These are phyloP conservation scores for Rhizopogon rudus DNA, from an alignment of 768 basidiomycete genomes.

Conservation along the genomic window DNA sequence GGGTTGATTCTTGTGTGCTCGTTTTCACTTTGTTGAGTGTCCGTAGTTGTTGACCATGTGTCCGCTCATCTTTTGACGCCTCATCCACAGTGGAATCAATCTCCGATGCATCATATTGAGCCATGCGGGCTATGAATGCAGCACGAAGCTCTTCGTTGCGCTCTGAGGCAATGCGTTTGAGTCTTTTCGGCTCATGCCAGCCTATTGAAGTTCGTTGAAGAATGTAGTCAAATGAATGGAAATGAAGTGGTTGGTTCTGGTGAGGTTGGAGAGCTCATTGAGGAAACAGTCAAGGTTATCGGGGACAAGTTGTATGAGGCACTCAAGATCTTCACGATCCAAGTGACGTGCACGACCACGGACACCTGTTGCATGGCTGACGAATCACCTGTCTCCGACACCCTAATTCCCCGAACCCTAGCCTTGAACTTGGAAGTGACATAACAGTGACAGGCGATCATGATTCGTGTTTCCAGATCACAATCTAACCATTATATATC, in stretches of 20 bases:
- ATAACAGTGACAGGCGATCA: too few relatives aligned
- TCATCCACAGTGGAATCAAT: conserved; percentile 22
- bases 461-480: too few relatives aligned
- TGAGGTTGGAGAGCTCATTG: background rate
- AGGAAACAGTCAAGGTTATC: too few relatives aligned
- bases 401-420: too few relatives aligned
- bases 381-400: too few relatives aligned
- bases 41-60: conserved; percentile 19
- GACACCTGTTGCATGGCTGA: too few relatives aligned
- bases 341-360: too few relatives aligned
- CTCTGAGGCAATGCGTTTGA: conserved; percentile 22
- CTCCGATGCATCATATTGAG: conserved; percentile 13
- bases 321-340: too few relatives aligned
- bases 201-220: conserved; percentile 13
- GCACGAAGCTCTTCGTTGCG: conserved; percentile 10
- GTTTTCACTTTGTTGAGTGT: conserved; percentile 7
- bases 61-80: conserved; percentile 23
- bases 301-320: too few relatives aligned
- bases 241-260: conserved; percentile 1
- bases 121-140: conserved; percentile 14
- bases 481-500: too few relatives aligned
- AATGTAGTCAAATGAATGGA: conserved; percentile 15
- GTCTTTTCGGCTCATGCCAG: conserved; percentile 15
- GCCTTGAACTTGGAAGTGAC: too few relatives aligned
- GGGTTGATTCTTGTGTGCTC: background rate